Base-by-base conservation (phyloP, 2,329 filamentous ascomycete species). In the Alternaria longipes region DNA sequence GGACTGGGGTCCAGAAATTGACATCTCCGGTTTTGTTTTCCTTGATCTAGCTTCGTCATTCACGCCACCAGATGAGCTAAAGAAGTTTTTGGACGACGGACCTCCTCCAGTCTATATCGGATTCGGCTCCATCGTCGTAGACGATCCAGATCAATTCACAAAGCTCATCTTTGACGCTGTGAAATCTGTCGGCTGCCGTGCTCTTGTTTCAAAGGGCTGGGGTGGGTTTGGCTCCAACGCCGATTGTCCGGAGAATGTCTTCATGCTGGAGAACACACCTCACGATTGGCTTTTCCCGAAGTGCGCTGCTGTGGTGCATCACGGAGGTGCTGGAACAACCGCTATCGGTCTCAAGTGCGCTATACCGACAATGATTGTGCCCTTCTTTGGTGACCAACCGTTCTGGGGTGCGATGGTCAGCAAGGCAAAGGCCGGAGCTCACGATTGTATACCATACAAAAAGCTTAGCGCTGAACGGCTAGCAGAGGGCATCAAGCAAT, bases 21-120 rank as follows among this genome's bases (percentile, higher is more conserved):
- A 92, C 70, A 87, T 93, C 22, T 88, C 90, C 1, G 91, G 92
- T 20, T 94, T 94, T 69, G 90, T 93, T 4, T 94, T 94, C 70
- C 84, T 93, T 0, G 90, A 92, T 58, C 82, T 89, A 9, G 89
- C 90, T 8, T 86, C 86, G 4, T 81, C 82, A 1, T 91, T 87
- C 68, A 79, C 82, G 20, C 89, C 89, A 0, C 86, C 88, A 0
- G 76, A 83, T 2, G 82, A 84, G 0, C 80, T 91, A n/a, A 65
- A 65, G 22, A 70, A 70, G 18, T 80, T 79, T 46, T 63, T 80
- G 0, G 75, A 79, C 8, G 68, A 66, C 3, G 78, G 78, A 5
- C 83, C 87, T 1, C 80, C 83, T 3, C 90, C 90, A 0, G 82
- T 93, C 1, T 93, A 93, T 64, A 91, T 93, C 51, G 91, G 91